These are phyloP conservation scores for Metschnikowia cerradonensis DNA, from an alignment of 805 yeast genomes.

Conservation along the genomic window DNA sequence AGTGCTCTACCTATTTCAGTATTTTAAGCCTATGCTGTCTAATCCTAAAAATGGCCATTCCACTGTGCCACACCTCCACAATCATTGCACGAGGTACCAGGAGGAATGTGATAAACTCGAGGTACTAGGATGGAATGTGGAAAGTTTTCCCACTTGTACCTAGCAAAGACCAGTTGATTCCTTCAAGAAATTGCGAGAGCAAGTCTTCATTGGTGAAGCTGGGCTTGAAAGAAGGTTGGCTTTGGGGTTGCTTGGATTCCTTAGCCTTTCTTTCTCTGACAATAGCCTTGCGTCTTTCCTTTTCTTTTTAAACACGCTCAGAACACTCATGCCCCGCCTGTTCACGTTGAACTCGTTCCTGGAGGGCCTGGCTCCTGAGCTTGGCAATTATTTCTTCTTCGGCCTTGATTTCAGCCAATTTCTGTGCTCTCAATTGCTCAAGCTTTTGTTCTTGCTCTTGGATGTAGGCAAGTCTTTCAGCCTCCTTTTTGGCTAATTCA, in stretches of 20 bases:
- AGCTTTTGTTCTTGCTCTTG: slow-evolving; percentile 5
- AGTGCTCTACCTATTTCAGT: too few species aligned
- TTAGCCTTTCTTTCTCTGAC: slow-evolving; percentile 9
- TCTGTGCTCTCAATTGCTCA: slow-evolving; percentile 10
- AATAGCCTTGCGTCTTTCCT: slow-evolving; percentile 8
- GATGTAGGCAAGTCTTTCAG: slow-evolving; percentile 6
- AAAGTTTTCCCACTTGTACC: too few species aligned
- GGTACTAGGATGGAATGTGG: too few species aligned
- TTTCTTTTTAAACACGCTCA: background rate
- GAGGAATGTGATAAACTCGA: too few species aligned
- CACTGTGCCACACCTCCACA: too few species aligned
- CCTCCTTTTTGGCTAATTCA: slow-evolving; percentile 7
- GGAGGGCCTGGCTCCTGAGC: slow-evolving; percentile 8
- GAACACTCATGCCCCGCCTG: slow-evolving; percentile 6
- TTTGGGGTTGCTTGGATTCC: slow-evolving; percentile 1
- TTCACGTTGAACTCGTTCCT: slow-evolving; percentile 1
- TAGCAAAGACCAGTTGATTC: background rate
- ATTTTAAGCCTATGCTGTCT: too few species aligned
- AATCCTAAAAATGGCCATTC: too few species aligned
- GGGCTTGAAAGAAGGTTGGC: background rate
- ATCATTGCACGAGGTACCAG: too few species aligned
- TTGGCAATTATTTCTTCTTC: slow-evolving; percentile 8
- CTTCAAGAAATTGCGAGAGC: slow-evolving; percentile 2
- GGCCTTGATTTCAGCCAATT: slow-evolving; percentile 6
- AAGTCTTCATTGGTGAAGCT: slow-evolving; percentile 1